Evolutionary conservation across 2,329 filamentous ascomycete species (phyloP).

Genomic region (Aspergillus aculeatinus): DNA sequence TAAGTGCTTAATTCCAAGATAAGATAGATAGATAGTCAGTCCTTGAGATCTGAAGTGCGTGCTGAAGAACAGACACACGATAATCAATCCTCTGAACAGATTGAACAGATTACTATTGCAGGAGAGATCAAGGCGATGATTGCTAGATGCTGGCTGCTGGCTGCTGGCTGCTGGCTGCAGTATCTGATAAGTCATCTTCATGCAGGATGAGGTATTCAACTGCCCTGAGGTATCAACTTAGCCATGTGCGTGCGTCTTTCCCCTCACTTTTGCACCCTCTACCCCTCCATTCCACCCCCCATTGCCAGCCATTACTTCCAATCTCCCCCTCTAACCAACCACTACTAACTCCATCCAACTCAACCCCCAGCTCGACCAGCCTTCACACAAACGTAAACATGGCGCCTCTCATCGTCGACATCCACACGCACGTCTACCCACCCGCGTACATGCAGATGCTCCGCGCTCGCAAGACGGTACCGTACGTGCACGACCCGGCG

Average conservation of each 20-base stretch:
- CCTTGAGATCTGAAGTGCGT: too few species aligned
- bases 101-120: neutral
- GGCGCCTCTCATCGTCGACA: constrained; percentile 52
- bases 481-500: constrained; percentile 45
- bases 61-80: neutral
- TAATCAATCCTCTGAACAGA: neutral
- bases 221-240: too few species aligned
- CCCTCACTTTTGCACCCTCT: neutral
- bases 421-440: constrained; percentile 65
- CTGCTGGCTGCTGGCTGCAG: neutral
- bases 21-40: too few species aligned
- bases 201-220: neutral
- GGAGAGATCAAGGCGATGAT: neutral
- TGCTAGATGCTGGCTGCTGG: neutral
- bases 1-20: neutral
- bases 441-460: constrained; percentile 60
- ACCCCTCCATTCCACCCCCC: neutral
- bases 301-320: neutral
- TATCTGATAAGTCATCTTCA: constrained; percentile 1
- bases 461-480: constrained; percentile 49
- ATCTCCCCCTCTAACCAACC: constrained; percentile 1
- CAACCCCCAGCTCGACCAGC: constrained; percentile 1
- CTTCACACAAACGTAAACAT: constrained; percentile 22
- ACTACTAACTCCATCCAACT: neutral
- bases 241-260: neutral